These are phyloP conservation scores for Inga oerstediana DNA, from an alignment of 306 rosid genomes.

Conservation along the genomic window DNA sequence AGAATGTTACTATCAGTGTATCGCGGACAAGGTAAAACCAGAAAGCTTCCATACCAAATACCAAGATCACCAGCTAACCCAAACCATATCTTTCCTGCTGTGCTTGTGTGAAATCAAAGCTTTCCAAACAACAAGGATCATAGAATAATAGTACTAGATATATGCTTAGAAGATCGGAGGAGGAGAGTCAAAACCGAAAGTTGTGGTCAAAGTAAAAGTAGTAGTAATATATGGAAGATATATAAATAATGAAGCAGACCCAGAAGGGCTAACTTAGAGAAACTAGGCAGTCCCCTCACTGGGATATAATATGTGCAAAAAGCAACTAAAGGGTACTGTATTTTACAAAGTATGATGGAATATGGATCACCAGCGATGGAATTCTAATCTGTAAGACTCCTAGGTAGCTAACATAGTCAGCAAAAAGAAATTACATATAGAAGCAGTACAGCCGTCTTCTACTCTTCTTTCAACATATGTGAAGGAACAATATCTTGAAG, in stretches of 20 bases:
- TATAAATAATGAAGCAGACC: background rate
- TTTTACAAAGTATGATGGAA: slow-evolving; percentile 41
- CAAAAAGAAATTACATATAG: slow-evolving; percentile 36
- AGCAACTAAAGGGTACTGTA: slow-evolving; percentile 36
- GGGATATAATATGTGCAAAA: slow-evolving; percentile 40
- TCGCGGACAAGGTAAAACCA: slow-evolving; percentile 28
- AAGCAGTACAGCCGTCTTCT: slow-evolving; percentile 26
- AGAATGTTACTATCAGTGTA: slow-evolving; percentile 18
- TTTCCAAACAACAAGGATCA: slow-evolving; percentile 53
- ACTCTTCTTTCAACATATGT: slow-evolving; percentile 61
- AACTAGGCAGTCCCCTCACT: slow-evolving; percentile 32
- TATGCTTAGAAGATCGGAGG: slow-evolving; percentile 19
- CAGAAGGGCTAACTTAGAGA: background rate
- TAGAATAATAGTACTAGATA: slow-evolving; percentile 38
- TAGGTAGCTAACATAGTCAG: slow-evolving; percentile 42
- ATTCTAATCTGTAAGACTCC: slow-evolving; percentile 34
- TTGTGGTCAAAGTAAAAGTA: background rate
- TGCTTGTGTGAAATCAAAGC: slow-evolving; percentile 58
- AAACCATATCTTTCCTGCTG: slow-evolving; percentile 29
- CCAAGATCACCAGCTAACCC: background rate
- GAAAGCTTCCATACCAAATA: slow-evolving; percentile 25
- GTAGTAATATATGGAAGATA: background rate
- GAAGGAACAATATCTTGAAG: slow-evolving; percentile 79
- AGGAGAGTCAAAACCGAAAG: background rate
- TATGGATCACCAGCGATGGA: slow-evolving; percentile 23